Conservation (phyloP, 257 asterid species). For the Solanum ahanhuiri region DNA sequence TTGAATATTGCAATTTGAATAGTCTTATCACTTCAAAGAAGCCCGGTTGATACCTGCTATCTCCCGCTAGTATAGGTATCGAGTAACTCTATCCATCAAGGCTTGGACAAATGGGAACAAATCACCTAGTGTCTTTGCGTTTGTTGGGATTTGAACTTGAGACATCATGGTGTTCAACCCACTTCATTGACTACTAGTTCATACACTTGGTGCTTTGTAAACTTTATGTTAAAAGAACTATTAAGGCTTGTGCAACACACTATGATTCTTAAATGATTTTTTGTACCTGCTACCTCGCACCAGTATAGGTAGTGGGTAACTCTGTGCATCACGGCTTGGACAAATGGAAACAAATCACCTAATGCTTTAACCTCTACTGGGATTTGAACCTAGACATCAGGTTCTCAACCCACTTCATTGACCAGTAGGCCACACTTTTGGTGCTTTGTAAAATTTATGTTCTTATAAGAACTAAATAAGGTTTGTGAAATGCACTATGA, state of each 20-base stretch:
- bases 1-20: not conserved
- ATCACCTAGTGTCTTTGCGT: not conserved
- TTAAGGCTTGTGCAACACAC: not conserved
- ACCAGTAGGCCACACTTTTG: not conserved
- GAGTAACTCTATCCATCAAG: not conserved
- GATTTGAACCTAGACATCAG: not conserved
- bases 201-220: not conserved
- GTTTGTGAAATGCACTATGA: not conserved
- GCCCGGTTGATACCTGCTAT: not conserved
- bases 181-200: not conserved
- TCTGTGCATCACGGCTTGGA: not conserved
- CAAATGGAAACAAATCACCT: not conserved
- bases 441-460: not conserved
- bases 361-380: not conserved
- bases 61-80: not conserved
- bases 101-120: not conserved
- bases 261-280: not conserved
- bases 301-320: not conserved
- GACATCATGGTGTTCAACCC: not conserved
- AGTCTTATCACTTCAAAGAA: not conserved
- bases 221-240: not conserved
- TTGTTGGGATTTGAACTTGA: not conserved
- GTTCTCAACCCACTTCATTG: not conserved
- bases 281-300: not conserved
- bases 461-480: not conserved